phyloP scores from a whole-genome alignment of 305 asterid species.

The Ilex paraguariensis region DNA sequence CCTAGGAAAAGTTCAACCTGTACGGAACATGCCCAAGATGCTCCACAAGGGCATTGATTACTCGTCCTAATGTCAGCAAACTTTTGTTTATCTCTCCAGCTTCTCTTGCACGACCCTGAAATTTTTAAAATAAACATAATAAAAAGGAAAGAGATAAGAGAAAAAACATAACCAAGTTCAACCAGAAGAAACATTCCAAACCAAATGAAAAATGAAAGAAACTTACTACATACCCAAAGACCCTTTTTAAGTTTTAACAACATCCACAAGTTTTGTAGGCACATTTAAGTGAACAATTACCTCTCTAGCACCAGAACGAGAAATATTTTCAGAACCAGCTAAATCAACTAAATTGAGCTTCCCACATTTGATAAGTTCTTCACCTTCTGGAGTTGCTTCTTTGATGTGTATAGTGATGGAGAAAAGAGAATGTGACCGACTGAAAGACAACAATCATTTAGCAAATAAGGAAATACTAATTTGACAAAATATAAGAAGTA shows the following conservation, averaged over 20 bases:
- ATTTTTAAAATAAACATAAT: conserved; percentile 4
- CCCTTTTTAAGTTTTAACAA: too few species aligned
- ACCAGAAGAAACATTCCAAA: not conserved
- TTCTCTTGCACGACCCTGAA: conserved; percentile 89
- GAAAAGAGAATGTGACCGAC: conserved; percentile 97
- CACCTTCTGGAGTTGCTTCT: conserved; percentile 98
- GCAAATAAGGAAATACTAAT: not conserved
- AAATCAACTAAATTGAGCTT: conserved; percentile 92
- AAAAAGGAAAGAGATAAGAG: not conserved
- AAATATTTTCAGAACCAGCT: conserved; percentile 96
- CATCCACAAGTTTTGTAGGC: too few species aligned
- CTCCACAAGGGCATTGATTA: conserved; percentile 85
- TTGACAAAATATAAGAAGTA: too few species aligned
- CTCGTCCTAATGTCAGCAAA: conserved; percentile 83
- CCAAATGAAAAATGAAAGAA: not conserved
- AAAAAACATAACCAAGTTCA: not conserved
- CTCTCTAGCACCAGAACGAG: conserved; percentile 99
- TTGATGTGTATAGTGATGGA: conserved; percentile 94
- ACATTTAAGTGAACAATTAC: conserved; percentile 24
- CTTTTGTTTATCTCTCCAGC: conserved; percentile 96
- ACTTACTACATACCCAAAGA: not conserved
- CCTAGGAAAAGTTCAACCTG: conserved; percentile 36
- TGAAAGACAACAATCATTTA: conserved; percentile 25
- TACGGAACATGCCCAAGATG: conserved; percentile 89
- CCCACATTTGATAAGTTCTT: conserved; percentile 95